A percentile compares a stretch with the other conserved stretches of the same genome.
Evolutionary conservation across 441 rosid species (phyloP).

Genomic region (Codiaeum variegatum): DNA sequence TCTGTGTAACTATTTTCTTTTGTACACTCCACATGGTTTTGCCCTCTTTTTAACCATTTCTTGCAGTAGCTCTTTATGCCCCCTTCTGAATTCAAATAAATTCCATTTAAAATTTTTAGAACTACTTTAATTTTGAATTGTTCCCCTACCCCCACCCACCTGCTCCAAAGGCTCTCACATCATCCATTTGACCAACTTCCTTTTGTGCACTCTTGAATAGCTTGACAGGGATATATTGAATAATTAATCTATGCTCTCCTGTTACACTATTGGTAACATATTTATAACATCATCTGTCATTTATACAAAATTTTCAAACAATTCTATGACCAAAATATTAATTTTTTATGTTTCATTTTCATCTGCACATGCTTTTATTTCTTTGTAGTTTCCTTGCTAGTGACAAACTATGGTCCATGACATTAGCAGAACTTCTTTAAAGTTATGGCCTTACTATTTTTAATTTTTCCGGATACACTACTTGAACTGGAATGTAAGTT

Average conservation of each 20-base stretch:
- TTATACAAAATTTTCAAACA: not conserved
- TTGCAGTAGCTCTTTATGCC: not conserved
- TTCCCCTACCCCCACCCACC: not conserved
- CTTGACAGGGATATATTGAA: not conserved
- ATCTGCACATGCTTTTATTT: not conserved
- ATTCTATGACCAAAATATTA: not conserved
- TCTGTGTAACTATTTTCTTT: not conserved
- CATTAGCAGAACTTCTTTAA: not conserved
- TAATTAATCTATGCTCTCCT: not conserved
- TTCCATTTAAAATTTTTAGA: not conserved
- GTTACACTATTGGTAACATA: not conserved
- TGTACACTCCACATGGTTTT: not conserved
- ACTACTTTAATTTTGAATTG: not conserved
- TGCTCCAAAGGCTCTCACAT: no score
- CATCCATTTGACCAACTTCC: no score
- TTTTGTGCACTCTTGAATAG: not conserved
- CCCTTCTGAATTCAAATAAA: not conserved
- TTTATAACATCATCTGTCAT: not conserved
- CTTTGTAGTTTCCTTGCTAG: not conserved
- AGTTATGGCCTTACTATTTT: conserved; percentile 8
- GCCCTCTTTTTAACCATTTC: not conserved
- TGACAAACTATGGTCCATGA: conserved; percentile 1
- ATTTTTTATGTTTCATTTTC: not conserved
- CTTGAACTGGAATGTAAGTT: conserved; percentile 37
- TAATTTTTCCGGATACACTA: conserved; percentile 21